These are phyloP conservation scores for Tuber brumale DNA, from an alignment of 495 filamentous ascomycete genomes.

Conservation along the genomic window DNA sequence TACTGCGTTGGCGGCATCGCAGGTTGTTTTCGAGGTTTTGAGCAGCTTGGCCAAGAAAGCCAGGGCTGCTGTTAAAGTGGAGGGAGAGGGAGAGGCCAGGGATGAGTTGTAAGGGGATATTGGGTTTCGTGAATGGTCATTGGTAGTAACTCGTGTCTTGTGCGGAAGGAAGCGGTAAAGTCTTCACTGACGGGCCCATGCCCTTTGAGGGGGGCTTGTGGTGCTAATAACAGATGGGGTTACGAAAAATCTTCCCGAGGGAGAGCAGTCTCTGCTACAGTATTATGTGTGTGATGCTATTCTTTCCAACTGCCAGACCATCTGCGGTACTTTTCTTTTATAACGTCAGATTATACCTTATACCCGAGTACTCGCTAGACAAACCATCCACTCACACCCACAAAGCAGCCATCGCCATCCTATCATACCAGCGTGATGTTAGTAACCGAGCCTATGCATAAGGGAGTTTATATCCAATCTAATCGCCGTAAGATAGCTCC, in stretches of 20 bases:
- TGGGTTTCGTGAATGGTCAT: background rate
- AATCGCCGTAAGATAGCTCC: too few relatives aligned
- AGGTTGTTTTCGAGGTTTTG: constrained; percentile 74
- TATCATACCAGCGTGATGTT: too few relatives aligned
- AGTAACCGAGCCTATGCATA: too few relatives aligned
- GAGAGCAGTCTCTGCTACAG: background rate
- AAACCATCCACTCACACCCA: background rate
- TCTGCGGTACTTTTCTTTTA: background rate
- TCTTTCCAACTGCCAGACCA: background rate
- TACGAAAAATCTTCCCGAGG: background rate
- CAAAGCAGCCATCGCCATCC: too few relatives aligned
- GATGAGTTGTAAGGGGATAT: background rate
- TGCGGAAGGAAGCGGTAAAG: background rate
- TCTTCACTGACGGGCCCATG: background rate
- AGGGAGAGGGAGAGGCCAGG: background rate
- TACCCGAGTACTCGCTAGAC: background rate
- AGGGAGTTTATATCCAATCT: too few relatives aligned
- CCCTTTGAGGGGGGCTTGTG: background rate
- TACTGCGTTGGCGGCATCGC: constrained; percentile 75
- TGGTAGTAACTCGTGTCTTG: background rate
- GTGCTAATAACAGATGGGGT: background rate
- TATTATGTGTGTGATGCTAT: background rate
- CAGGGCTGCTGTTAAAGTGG: background rate
- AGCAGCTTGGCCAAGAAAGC: constrained; percentile 66
- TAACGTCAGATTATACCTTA: background rate